Conservation (phyloP, 1,284 basidiomycete species). For the Pseudomicrostroma phylloplanum region DNA sequence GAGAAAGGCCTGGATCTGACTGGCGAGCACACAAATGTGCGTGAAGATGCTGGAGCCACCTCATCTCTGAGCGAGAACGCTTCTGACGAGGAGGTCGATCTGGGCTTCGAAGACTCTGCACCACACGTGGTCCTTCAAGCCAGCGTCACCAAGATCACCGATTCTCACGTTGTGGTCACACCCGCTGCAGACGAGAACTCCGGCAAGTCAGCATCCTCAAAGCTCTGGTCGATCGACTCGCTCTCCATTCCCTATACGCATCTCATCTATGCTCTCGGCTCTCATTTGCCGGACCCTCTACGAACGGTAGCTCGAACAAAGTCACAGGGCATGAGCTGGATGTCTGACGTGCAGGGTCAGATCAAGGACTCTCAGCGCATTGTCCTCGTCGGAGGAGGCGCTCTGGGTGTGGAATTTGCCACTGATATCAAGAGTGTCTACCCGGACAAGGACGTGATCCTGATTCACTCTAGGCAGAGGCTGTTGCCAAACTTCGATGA, state of each 20-base stretch:
- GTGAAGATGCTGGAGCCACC: not conserved
- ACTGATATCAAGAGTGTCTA: slow-evolving; percentile 42
- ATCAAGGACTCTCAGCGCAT: slow-evolving; percentile 36
- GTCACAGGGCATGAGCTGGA: slow-evolving; percentile 37
- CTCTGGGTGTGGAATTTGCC: slow-evolving; percentile 46
- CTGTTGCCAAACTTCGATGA: slow-evolving; percentile 48
- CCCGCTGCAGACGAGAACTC: slow-evolving; percentile 13
- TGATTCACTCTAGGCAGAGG: slow-evolving; percentile 45
- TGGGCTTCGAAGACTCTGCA: slow-evolving; percentile 28
- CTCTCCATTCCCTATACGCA: slow-evolving; percentile 46
- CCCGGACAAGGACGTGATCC: slow-evolving; percentile 34
- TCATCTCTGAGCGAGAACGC: slow-evolving; percentile 5
- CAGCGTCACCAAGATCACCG: slow-evolving; percentile 37
- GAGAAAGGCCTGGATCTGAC: slow-evolving; percentile 10
- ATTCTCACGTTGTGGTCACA: slow-evolving; percentile 38
- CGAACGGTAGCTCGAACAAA: slow-evolving; percentile 39
- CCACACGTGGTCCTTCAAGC: slow-evolving; percentile 46
- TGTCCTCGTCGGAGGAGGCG: slow-evolving; percentile 48
- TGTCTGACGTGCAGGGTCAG: slow-evolving; percentile 35
- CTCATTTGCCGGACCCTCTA: slow-evolving; percentile 47
- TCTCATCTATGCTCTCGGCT: slow-evolving; percentile 48
- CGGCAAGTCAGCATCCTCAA: slow-evolving; percentile 11
- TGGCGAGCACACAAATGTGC: not conserved
- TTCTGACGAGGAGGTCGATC: slow-evolving; percentile 15
- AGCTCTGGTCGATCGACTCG: slow-evolving; percentile 45